Conservation (phyloP, 257 asterid species). For the Haberlea rhodopensis region DNA sequence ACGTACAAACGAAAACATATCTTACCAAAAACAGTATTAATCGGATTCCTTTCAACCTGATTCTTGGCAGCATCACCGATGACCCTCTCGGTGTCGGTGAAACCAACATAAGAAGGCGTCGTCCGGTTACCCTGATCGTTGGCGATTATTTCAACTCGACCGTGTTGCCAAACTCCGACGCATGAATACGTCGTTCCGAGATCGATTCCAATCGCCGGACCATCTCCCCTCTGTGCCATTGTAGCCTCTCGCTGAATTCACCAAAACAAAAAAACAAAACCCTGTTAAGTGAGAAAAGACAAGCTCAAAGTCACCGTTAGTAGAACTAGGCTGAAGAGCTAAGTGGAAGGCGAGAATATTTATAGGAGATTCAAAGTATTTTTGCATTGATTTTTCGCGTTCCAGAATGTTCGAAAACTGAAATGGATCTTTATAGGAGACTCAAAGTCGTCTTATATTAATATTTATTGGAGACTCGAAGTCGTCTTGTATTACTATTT, state of each 20-base stretch:
- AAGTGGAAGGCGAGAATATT: fast-evolving
- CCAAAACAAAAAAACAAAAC: no score
- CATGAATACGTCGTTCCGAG: not conserved
- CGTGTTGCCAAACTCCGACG: not conserved
- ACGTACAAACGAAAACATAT: not conserved
- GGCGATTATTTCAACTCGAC: conserved; percentile 26
- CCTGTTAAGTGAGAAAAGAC: not conserved
- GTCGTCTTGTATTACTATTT: no score
- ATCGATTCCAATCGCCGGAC: not conserved
- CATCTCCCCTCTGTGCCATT: conserved; percentile 42
- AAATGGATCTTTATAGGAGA: no score
- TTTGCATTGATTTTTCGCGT: not conserved
- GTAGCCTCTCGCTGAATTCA: conserved; percentile 16
- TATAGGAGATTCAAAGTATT: conserved; percentile 13
- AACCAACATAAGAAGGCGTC: conserved; percentile 50
- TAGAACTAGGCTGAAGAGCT: conserved; percentile 16
- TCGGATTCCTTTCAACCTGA: conserved; percentile 55
- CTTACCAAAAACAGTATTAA: conserved; percentile 52
- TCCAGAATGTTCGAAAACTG: conserved; percentile 39
- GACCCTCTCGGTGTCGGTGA: conserved; percentile 48
- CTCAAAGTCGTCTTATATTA: no score
- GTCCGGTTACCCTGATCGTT: conserved; percentile 55
- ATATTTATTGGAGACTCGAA: no score
- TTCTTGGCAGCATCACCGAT: conserved; percentile 59
- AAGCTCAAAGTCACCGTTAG: not conserved